Evolutionary conservation across 768 basidiomycete genomes (phyloP), one percentile per base, ranked within the genome.

Genomic region (Russula sp.): DNA sequence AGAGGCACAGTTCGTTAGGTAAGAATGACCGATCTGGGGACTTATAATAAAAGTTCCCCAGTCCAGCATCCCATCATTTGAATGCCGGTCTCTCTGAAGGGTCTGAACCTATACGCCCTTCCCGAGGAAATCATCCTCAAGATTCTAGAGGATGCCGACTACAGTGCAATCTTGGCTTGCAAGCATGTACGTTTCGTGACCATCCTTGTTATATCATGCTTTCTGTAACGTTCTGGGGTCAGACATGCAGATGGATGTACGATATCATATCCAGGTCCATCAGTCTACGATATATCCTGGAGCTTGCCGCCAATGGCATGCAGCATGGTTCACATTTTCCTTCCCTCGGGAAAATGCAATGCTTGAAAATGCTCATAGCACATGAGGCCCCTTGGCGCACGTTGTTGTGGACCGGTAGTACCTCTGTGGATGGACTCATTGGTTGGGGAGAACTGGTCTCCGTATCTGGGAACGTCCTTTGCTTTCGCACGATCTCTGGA

Each of bases 291-390:
- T 63, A 63, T 42, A 24, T 30, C 30, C 49, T 63, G 5, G 62
- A 50, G 28, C 62, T 63, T 49, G 49, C 28, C 5, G 62, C 62
- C 56, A 57, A 24, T 42, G 56, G 62, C 24, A 57, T 63, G 62
- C 56, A 36, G 10, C 30, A 42, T 10, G 16, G 56, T 36, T 13
- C 26, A 18, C 36, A 9, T 57, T 42, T 16, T 13, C 22, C 28
- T 1, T 30, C 57, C 38, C 6, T 38, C 38, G 38, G 62, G 36
- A 57, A 63, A 52, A 7, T 16, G 2, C 56, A 63, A 16, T 30
- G 62, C 49, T 10, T 63, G 38, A 44, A 57, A 36, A 32, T 38
- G 14, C 56, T 63, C 6, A 10, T 38, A 18, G 56, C 55, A 14
- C 49, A 63, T n/a, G 50, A 42, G 22, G 11, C 49, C 14, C 49